Evolutionary conservation across 106 monocot species (phyloP), one percentile per base, ranked within the genome.

Genomic region (Triglochin maritima): DNA sequence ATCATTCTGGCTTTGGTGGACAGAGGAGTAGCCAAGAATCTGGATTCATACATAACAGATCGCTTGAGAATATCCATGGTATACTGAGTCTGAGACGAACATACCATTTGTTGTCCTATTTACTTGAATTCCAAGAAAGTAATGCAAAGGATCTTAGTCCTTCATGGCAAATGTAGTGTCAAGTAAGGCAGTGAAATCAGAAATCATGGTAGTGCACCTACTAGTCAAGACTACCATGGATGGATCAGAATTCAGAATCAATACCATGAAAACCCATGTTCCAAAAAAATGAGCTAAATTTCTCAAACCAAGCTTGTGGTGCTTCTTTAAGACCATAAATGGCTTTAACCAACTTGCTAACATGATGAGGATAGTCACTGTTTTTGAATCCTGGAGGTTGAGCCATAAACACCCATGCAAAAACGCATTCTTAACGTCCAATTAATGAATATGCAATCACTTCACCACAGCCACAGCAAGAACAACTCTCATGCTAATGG

Each of bases 321-420:
- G 61, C 61, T 45, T 62, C 43, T 14, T 62, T 62, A 45, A 62
- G 29, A 9, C 64, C 64, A 64, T 64, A 64, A n/a, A 64, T 6
- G 9, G 64, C 46, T 48, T 47, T 46, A 8, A 47, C 13, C 14
- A 64, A n/a, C 48, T 47, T 46, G n/a, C 64, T 47, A 6, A 64
- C 64, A 14, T 44, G 12, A 2, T 44, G 43, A 44, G 64, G 12
- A 47, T 9, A 7, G 6, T 13, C 3, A n/a, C n/a, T n/a, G 48
- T 7, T 4, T 8, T 7, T 42, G 7, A 60, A 11, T 42, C 29
- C 4, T 4, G 60, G 29, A 6, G 29, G 41, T 6, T 7, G 41
- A 9, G 41, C 8, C 60, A 60, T 60, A 16, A 43, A 60, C 4
- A 60, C n/a, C 64, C 64, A 47, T 64, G n/a, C n/a, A n/a, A n/a